Evolutionary conservation across 2,329 filamentous ascomycete genomes (phyloP).

Genomic region (Leptoxyphium fumago): DNA sequence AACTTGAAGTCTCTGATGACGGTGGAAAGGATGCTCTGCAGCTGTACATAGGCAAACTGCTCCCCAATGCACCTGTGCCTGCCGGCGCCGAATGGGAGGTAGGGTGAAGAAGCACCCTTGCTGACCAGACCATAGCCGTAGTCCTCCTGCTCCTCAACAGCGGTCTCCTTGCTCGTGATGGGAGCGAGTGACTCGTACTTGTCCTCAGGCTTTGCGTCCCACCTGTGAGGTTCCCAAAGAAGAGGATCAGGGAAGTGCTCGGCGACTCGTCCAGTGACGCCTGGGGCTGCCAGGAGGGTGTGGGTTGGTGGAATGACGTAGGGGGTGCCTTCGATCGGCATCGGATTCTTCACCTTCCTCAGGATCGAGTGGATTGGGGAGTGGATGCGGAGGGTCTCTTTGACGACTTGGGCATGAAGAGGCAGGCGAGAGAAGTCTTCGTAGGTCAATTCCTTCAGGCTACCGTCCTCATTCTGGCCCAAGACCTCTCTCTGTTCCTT

Average conservation of each 20-base stretch:
- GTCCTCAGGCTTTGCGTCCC: slow-evolving; percentile 42
- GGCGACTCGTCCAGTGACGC: slow-evolving; percentile 58
- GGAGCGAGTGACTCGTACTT: slow-evolving; percentile 11
- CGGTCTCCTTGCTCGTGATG: slow-evolving; percentile 14
- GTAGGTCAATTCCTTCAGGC: slow-evolving; percentile 56
- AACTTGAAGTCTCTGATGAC: slow-evolving; percentile 70
- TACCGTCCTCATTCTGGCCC: slow-evolving; percentile 41
- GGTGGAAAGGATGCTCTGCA: slow-evolving; percentile 69
- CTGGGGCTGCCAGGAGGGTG: slow-evolving; percentile 70
- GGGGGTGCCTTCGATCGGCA: slow-evolving; percentile 68
- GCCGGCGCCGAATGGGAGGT: slow-evolving; percentile 86
- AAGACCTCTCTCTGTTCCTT: slow-evolving; percentile 64
- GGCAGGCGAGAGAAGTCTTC: slow-evolving; percentile 67
- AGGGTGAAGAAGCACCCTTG: slow-evolving; percentile 80
- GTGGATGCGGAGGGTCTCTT: slow-evolving; percentile 82
- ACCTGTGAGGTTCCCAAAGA: slow-evolving; percentile 81
- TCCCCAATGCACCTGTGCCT: slow-evolving; percentile 92
- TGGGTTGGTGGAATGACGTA: slow-evolving; percentile 71
- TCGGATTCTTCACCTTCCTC: slow-evolving; percentile 78
- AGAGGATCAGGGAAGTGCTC: slow-evolving; percentile 70
- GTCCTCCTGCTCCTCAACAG: slow-evolving; percentile 55
- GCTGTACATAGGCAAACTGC: slow-evolving; percentile 86
- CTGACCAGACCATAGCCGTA: slow-evolving; percentile 88
- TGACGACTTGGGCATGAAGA: slow-evolving; percentile 71
- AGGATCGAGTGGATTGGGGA: slow-evolving; percentile 92